phyloP scores from a whole-genome alignment of 495 filamentous ascomycete species.

The Penicillium psychrofluorescens region DNA sequence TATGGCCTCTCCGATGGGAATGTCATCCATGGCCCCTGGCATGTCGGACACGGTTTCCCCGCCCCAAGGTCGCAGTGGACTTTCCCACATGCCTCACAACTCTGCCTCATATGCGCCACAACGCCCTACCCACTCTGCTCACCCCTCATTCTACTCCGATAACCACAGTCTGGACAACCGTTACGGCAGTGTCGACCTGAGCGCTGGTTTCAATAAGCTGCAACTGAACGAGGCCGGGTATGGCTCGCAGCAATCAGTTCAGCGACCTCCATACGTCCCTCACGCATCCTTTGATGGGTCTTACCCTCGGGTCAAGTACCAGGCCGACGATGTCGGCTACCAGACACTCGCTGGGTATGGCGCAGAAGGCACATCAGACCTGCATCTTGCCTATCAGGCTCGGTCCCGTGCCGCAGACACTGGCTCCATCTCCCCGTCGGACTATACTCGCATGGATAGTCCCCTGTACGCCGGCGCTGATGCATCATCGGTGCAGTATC shows the following conservation, averaged over 20 bases:
- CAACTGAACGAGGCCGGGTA: slow-evolving; percentile 27
- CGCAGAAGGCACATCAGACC: slow-evolving; percentile 20
- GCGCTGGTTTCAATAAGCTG: slow-evolving; percentile 22
- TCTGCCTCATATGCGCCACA: slow-evolving; percentile 29
- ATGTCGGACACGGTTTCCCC: slow-evolving; percentile 25
- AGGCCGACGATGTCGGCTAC: slow-evolving; percentile 19
- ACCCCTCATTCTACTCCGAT: slow-evolving; percentile 37
- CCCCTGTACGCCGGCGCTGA: slow-evolving; percentile 48
- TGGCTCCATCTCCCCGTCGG: slow-evolving; percentile 45
- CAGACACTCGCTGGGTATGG: slow-evolving; percentile 16
- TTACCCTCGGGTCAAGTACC: slow-evolving; percentile 25
- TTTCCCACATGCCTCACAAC: slow-evolving; percentile 33
- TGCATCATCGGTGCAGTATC: slow-evolving; percentile 30
- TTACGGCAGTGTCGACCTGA: slow-evolving; percentile 26
- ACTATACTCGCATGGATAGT: slow-evolving; percentile 50
- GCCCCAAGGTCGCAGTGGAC: slow-evolving; percentile 17
- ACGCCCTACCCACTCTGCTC: slow-evolving; percentile 25
- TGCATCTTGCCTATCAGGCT: slow-evolving; percentile 23
- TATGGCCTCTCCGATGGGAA: slow-evolving; percentile 17
- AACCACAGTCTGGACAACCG: slow-evolving; percentile 27
- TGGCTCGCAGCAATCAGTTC: slow-evolving; percentile 8
- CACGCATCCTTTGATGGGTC: slow-evolving; percentile 28
- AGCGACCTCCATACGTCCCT: slow-evolving; percentile 23
- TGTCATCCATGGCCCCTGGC: slow-evolving; percentile 21
- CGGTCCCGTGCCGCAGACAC: slow-evolving; percentile 23